Evolutionary conservation across 768 basidiomycete species (phyloP), one percentile per base, ranked within the genome.

Genomic region (Lentinula edodes): DNA sequence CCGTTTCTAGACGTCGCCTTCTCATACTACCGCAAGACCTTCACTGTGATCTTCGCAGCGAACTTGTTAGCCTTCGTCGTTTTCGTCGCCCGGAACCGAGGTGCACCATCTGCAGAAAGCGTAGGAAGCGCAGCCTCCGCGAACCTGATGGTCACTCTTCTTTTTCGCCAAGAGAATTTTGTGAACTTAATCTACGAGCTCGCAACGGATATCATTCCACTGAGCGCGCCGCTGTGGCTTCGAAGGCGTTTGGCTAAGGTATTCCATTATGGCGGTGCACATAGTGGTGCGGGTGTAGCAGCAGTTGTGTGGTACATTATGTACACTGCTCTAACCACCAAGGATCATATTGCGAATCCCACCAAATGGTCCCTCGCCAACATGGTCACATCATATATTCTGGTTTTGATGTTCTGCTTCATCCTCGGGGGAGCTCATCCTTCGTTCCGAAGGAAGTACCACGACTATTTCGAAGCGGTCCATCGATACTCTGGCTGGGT

Each of bases 401-500:
- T 83, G 32, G 65, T 78, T 51, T 65, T 75, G 34, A 80, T 83
- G 68, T 75, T 85, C 46, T 61, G 75, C 58, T 70, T 73, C 51
- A 84, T 85, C 61, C 73, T 84, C 38, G 68, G 71, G 18, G 75
- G 79, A 42, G 83, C 84, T 2, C 78, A 79, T 62, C 84, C 84
- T 6, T 73, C 68, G 6, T 74, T 81, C 66, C 76, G 83, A 6
- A 65, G 73, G 32, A 70, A 72, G 18, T 76, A 76, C 65, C 84
- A 85, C 71, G 77, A 85, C 66, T 72, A 74, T 52, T 85, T 85
- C 68, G 83, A 85, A 67, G 75, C 76, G n/a, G 72, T 73, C 9
- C 84, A 84, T 67, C 79, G 83, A 28, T 82, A 82, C 67, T 70
- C 80, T 12, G 84, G 83, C 9, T 83, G 82, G 83, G 70, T 74